Evolutionary conservation across 352 stramenopile species (phyloP).

Genomic region (Globisporangium ultimum): DNA sequence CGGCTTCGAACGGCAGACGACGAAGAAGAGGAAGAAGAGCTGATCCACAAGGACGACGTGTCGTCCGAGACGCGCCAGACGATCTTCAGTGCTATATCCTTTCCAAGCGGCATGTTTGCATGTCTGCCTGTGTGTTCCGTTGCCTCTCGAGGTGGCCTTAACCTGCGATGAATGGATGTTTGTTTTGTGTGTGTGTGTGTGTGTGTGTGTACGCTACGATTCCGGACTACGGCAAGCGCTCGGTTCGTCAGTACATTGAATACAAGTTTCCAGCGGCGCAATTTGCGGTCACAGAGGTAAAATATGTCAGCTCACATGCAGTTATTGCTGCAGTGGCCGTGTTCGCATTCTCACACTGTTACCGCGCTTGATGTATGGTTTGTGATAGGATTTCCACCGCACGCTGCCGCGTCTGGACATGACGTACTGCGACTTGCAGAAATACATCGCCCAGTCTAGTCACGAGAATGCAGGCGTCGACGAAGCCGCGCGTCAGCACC

Average conservation of each 20-base stretch:
- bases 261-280: slow-evolving; percentile 68
- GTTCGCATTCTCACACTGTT: no score
- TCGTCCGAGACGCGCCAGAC: slow-evolving; percentile 41
- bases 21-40: slow-evolving; percentile 13
- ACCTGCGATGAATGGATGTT: slow-evolving; percentile 14
- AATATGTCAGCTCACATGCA: background rate
- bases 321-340: background rate
- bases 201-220: slow-evolving; percentile 53
- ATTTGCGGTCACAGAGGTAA: slow-evolving; percentile 66
- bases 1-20: slow-evolving; percentile 3
- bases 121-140: background rate
- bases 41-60: slow-evolving; percentile 20
- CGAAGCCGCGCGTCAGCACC: slow-evolving; percentile 26
- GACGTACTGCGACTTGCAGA: slow-evolving; percentile 35
- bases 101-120: slow-evolving; percentile 7
- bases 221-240: slow-evolving; percentile 73
- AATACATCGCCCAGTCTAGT: slow-evolving; percentile 18
- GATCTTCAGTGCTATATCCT: slow-evolving; percentile 83
- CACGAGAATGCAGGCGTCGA: slow-evolving; percentile 21
- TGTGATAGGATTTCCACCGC: slow-evolving; percentile 63
- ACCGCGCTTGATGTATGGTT: slow-evolving; percentile 1
- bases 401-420: slow-evolving; percentile 52
- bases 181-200: slow-evolving; percentile 3
- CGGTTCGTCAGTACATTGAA: slow-evolving; percentile 63
- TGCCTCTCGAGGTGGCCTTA: slow-evolving; percentile 15